Conservation (phyloP, 164 flowering plant species). For the Platanus orientalis region DNA sequence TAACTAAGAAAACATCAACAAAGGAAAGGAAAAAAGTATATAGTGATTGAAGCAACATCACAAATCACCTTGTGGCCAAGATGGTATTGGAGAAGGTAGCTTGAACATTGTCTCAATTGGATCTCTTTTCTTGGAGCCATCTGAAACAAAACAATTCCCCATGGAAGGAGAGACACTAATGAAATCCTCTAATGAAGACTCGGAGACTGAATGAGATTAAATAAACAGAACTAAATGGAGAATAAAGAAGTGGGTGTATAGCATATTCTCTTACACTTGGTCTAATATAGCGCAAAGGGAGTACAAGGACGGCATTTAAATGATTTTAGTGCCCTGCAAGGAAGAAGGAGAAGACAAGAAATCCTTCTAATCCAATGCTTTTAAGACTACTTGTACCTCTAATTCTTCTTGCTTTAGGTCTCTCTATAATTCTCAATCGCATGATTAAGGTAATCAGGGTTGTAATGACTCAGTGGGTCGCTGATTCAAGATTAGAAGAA, state of each 20-base stretch:
- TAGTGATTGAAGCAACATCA: background rate
- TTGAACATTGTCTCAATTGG: constrained; percentile 49
- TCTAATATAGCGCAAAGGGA: background rate
- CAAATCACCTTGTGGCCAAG: constrained; percentile 44
- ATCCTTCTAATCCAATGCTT: background rate
- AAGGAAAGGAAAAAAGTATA: background rate
- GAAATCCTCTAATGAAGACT: background rate
- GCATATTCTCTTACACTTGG: constrained; percentile 2
- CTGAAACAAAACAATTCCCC: constrained; percentile 28
- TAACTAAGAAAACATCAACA: background rate
- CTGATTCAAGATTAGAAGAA: too few relatives aligned
- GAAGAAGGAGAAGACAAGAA: background rate
- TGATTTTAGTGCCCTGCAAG: background rate
- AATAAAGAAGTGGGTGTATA: background rate
- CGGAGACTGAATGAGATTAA: background rate
- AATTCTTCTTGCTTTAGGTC: too few relatives aligned
- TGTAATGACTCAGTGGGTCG: too few relatives aligned
- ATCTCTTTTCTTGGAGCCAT: constrained; percentile 15
- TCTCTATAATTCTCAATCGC: too few relatives aligned
- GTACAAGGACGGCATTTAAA: too few relatives aligned
- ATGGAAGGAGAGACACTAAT: constrained; percentile 10
- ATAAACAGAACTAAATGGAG: background rate
- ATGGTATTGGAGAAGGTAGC: constrained; percentile 52
- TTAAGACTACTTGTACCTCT: too few relatives aligned
- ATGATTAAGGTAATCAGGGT: too few relatives aligned